Evolutionary conservation across 2,329 filamentous ascomycete species (phyloP), one percentile per base, ranked within the genome.

Genomic region (Aureobasidium sp.): DNA sequence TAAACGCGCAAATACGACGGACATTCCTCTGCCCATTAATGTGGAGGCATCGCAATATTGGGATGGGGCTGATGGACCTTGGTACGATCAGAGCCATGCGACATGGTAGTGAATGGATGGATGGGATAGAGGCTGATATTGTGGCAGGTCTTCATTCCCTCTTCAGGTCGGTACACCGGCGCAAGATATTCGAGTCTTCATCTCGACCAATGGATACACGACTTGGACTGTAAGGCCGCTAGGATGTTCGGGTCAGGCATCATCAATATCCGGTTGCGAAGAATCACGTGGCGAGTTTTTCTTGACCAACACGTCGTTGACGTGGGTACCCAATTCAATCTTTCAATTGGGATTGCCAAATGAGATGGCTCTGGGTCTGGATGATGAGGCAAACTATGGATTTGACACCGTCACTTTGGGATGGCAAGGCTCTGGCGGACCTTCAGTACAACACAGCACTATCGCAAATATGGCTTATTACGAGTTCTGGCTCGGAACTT

Each of bases 321-420:
- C 81, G 43, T 90, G 86, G 85, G 74, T 77, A 20, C 66, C 81
- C 1, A 77, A 87, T 55, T 87, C 85, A 44, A 78, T 79, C 43
- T 89, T 81, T 77, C 76, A 83, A 65, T 76, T 88, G 41, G 85
- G 83, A 51, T 75, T 87, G 32, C 41, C 24, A 17, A 44, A 59
- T n/a, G 78, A 81, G 65, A 69, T 72, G 26, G 81, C 85, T 64
- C 75, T 87, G 10, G 82, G 81, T 4, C 74, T 70, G 56, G 69
- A 71, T 48, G 69, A 67, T 15, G 65, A 59, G 34, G 71, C 69
- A 3, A 53, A 67, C 37, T 69, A 67, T 36, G 72, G 72, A 2
- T 74, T 70, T 36, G 73, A 75, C 46, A 71, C 66, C 9, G 67
- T 72, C 24, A 70, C 66, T 3, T 63, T 75, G 24, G 73, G 72